Percentiles rank a stretch among this genome's conserved stretches.
phyloP scores from a whole-genome alignment of 371 early-diverging fungal species.

The Mucor plumbeus region DNA sequence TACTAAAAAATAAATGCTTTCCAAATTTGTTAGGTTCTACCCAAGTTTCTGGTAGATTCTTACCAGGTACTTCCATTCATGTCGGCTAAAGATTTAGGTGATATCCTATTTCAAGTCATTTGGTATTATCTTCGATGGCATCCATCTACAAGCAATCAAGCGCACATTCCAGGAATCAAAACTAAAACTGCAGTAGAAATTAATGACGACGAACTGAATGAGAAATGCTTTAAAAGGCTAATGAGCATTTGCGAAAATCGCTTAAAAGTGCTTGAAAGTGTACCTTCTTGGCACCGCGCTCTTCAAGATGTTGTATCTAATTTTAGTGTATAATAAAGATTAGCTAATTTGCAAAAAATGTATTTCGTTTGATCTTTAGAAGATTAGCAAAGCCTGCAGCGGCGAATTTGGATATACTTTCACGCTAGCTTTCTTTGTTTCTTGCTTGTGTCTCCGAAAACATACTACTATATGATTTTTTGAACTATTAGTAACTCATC shows the following conservation, averaged over 20 bases:
- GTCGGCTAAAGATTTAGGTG: conserved; percentile 43
- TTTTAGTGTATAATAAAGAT: no score
- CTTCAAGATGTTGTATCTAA: conserved; percentile 9
- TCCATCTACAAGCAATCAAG: conserved; percentile 8
- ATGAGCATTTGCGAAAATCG: conserved; percentile 28
- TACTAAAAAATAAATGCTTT: no score
- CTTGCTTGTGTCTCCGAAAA: no score
- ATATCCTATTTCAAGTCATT: conserved; percentile 35
- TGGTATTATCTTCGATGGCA: conserved; percentile 48
- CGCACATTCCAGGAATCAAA: conserved; percentile 30
- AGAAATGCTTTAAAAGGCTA: conserved; percentile 27
- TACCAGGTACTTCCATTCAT: conserved; percentile 43
- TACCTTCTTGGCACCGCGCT: conserved; percentile 32
- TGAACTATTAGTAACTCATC: no score
- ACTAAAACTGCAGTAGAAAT: background rate
- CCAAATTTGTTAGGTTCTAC: conserved; percentile 22
- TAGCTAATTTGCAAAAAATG: no score
- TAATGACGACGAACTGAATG: conserved; percentile 19
- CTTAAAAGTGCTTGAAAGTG: conserved; percentile 18
- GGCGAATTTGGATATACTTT: no score
- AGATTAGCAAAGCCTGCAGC: no score
- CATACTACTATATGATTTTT: no score
- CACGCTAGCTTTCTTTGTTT: no score
- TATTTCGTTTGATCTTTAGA: no score
- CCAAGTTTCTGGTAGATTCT: conserved; percentile 25